Evolutionary conservation across 176 grass and related monocot species (phyloP), one percentile per base, ranked within the genome.

Genomic region (Zizania latifolia): DNA sequence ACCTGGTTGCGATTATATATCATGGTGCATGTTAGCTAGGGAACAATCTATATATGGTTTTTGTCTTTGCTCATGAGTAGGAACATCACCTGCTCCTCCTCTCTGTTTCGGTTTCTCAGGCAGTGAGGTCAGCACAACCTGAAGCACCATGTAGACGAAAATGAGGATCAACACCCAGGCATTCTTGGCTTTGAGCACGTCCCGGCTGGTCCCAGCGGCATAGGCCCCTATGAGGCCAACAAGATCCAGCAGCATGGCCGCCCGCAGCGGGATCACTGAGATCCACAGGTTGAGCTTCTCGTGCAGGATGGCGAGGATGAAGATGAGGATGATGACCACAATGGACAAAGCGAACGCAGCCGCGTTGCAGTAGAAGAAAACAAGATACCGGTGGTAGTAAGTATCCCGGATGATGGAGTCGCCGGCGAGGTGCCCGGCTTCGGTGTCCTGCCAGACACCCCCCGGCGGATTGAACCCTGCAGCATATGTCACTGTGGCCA

Each of bases 321-420:
- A 30, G 6, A 61, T 30, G 27, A 79, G 38, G 28, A 80, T 68
- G 29, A 80, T 61, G 27, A 61, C 58, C 28, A 61, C 27, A 5
- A 61, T 29, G 58, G 58, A 61, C 1, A 61, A 5, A 6, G 58
- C 29, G 1, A 61, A 81, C 3, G 78, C 32, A 1, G 69, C 34
- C 11, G 65, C 78, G 4, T 81, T 81, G 50, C 78, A 81, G 41
- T 81, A 81, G 41, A 71, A 81, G 65, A 81, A 81, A 9, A 65
- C 35, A n/a, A 58, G 51, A 34, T 81, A 81, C 29, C 78, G 78
- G 34, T 3, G 12, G 32, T 40, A 65, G 9, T 50, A 17, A 39
- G 29, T 38, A 33, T 39, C 44, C 4, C 58, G 74, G 58, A 61
- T 61, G 22, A 78, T 32, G 12, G 74, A 21, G 13, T 15, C 39